Evolutionary conservation across 495 filamentous ascomycete species (phyloP), one percentile per base, ranked within the genome.

Genomic region (Cairneyella variabilis): DNA sequence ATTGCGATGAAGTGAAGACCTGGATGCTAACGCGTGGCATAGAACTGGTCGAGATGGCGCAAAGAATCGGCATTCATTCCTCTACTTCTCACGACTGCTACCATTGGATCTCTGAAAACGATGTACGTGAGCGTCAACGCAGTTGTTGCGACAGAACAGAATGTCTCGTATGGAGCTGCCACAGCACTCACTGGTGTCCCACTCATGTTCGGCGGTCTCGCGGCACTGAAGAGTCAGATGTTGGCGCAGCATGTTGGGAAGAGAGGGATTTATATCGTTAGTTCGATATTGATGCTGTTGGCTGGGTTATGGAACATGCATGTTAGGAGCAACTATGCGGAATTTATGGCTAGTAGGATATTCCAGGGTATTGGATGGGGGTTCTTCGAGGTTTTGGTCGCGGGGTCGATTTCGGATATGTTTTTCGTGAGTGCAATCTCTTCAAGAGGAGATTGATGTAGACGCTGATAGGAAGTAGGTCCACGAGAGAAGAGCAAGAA

Each of bases 341-440:
- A 75, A 53, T 74, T 74, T 51, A 73, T 78, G 74, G 64, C 71
- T 4, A 71, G 74, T 14, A 62, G 76, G 26, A 57, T 76, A 17
- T 71, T 78, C 16, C 75, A 78, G 51, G 74, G 74, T 9, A 22
- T 78, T 8, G 76, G 73, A n/a, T 80, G 76, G 76, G 76, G 76
- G 25, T 67, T 69, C 21, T 74, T 77, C 37, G 76, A 80, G 53
- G 68, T 70, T 7, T 60, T 80, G 30, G 67, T 76, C 1, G 55
- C 70, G 20, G 66, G 67, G 14, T 72, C 68, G 0, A 74, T 80
- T 30, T 67, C 73, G 39, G 76, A 80, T 52, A 75, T 74, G 1
- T 80, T 69, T 56, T 78, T 76, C 58, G 76, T 79, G 57, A 64
- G 73, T 60, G 25, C n/a, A n/a, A n/a, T n/a, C n/a, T n/a, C n/a